Evolutionary conservation across 2,329 filamentous ascomycete genomes (phyloP), one percentile per base, ranked within the genome.

Genomic region (Ceratocystis colombiana): DNA sequence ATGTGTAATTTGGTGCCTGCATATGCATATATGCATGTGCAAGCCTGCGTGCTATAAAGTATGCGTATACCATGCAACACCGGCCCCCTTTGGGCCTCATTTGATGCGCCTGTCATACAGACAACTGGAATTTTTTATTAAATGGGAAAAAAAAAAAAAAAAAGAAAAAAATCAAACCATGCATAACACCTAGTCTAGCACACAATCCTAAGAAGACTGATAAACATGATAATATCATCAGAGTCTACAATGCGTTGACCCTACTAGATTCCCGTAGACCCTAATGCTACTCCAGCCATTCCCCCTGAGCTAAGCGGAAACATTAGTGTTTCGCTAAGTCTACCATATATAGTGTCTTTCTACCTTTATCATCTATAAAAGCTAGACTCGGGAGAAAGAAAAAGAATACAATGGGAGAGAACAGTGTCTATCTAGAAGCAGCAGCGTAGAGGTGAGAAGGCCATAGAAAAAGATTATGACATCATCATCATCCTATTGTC

Each of bases 271-370:
- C 3, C 20, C 12, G n/a, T 7, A 57, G 22, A 57, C 53, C 53
- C 53, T 30, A 33, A 30, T 33, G 25, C 2, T 20, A 17, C 28
- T 59, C 53, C 12, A 17, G 37, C 37, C 28, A 33, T 37, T 17
- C 28, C 61, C 61, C 45, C 61, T 63, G 46, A 63, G 46, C 22
- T 63, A 64, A 64, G 63, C 63, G 63, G 48, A 64, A 59, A 57
- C 48, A n/a, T 17, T 64, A 41, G 41, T 64, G 53, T 30, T 8
- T 64, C 48, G 48, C 63, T 33, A 57, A 59, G 20, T 6, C 44
- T 59, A 25, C 53, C 48, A 25, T 15, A 46, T 45, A 6, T 33
- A 37, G 30, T n/a, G 12, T 62, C 5, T 59, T 61, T 17, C 30
- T 59, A n/a, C 8, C 15, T 3, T 15, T 37, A 17, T 4, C 25